A percentile compares a stretch with the other conserved stretches of the same genome.
phyloP scores from a whole-genome alignment of 176 grass and related monocot species.

The Cocos nucifera region DNA sequence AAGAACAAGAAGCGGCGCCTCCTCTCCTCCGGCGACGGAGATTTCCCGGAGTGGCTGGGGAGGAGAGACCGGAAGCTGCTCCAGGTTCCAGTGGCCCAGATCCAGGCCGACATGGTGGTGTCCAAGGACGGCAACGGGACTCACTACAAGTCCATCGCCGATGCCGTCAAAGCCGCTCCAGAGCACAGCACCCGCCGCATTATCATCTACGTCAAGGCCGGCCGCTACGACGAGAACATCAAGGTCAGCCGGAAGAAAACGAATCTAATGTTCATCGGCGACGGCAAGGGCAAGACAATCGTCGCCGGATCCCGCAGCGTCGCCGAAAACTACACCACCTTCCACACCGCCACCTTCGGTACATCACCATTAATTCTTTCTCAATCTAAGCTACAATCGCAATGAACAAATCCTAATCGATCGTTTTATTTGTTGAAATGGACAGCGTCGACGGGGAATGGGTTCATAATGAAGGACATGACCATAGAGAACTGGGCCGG shows the following conservation, averaged over 20 bases:
- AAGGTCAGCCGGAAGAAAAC: constrained; percentile 36
- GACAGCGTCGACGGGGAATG: constrained; percentile 10
- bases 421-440: no score
- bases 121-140: constrained; percentile 30
- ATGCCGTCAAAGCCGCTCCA: constrained; percentile 33
- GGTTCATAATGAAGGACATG: constrained; percentile 11
- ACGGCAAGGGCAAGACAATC: constrained; percentile 26
- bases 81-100: background rate
- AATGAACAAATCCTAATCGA: no score
- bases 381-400: no score
- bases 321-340: constrained; percentile 32
- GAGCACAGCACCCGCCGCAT: constrained; percentile 26
- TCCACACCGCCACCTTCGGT: constrained; percentile 39
- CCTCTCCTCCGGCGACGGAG: background rate
- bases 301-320: constrained; percentile 29
- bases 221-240: constrained; percentile 35
- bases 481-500: constrained; percentile 16
- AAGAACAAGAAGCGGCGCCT: constrained; percentile 14
- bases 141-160: constrained; percentile 19
- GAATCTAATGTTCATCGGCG: constrained; percentile 40
- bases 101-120: constrained; percentile 37
- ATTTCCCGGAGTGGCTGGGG: constrained; percentile 10
- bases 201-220: constrained; percentile 36
- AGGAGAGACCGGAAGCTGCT: constrained; percentile 11
- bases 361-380: background rate